A percentile compares a stretch with the other conserved stretches of the same genome.
Conservation (phyloP, 2,329 filamentous ascomycete genomes). For the Microcyclosporella mali region DNA sequence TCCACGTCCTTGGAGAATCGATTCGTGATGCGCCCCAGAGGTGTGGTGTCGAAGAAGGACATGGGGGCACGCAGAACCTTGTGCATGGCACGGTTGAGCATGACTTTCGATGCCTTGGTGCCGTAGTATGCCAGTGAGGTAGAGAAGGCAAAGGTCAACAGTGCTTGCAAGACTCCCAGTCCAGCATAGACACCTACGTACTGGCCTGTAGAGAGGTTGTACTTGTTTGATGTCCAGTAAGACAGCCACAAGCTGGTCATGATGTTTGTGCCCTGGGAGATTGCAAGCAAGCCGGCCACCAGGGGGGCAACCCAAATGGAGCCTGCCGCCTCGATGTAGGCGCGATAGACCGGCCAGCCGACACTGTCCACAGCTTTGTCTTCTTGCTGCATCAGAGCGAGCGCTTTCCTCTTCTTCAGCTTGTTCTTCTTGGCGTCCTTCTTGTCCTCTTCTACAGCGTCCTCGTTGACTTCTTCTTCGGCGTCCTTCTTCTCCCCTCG, state of each 20-base stretch:
- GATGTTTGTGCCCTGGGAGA: slow-evolving; percentile 80
- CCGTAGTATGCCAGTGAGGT: slow-evolving; percentile 70
- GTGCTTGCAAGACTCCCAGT: slow-evolving; percentile 63
- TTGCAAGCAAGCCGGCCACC: slow-evolving; percentile 57
- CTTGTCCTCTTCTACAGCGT: slow-evolving; percentile 56
- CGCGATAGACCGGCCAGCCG: slow-evolving; percentile 69
- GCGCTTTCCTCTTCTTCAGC: slow-evolving; percentile 45
- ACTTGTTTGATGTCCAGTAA: slow-evolving; percentile 83
- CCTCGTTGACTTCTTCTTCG: slow-evolving; percentile 42
- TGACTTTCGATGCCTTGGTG: slow-evolving; percentile 72
- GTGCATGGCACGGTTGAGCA: slow-evolving; percentile 74
- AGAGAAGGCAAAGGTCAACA: slow-evolving; percentile 76
- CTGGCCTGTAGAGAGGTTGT: slow-evolving; percentile 56
- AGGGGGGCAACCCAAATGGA: slow-evolving; percentile 61
- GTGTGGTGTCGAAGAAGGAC: slow-evolving; percentile 97
- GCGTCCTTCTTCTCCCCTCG: slow-evolving; percentile 46
- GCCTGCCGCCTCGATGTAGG: slow-evolving; percentile 71
- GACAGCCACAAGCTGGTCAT: slow-evolving; percentile 86
- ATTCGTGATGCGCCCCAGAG: slow-evolving; percentile 89
- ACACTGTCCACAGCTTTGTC: slow-evolving; percentile 70
- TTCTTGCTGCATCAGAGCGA: slow-evolving; percentile 64
- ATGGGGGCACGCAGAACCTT: slow-evolving; percentile 64
- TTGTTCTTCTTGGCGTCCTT: slow-evolving; percentile 47
- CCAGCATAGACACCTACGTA: slow-evolving; percentile 62
- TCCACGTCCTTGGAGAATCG: slow-evolving; percentile 94